Conservation (phyloP, 768 basidiomycete genomes). For the Porphyrellus cyaneotinctus region DNA sequence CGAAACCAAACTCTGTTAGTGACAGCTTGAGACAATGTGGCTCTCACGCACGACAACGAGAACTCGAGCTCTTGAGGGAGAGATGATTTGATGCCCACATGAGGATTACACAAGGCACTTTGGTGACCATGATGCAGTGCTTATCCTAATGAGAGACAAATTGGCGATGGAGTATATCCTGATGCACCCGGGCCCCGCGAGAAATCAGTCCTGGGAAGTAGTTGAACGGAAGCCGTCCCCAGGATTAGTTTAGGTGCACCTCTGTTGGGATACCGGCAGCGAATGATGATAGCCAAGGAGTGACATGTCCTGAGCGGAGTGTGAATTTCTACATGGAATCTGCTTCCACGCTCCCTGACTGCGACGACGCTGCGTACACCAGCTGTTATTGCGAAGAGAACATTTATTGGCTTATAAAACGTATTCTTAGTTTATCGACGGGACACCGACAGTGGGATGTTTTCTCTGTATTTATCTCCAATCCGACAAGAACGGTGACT, state of each 20-base stretch:
- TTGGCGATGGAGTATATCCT: background rate
- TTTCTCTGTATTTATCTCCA: slow-evolving; percentile 63
- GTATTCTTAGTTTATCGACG: slow-evolving; percentile 33
- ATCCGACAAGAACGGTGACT: slow-evolving; percentile 51
- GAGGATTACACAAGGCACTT: background rate
- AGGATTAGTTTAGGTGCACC: background rate
- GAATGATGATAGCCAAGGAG: background rate
- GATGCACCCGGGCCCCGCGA: slow-evolving; percentile 3
- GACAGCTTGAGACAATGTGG: background rate
- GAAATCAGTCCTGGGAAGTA: background rate
- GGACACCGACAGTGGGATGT: slow-evolving; percentile 43
- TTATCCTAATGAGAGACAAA: background rate
- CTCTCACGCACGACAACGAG: background rate
- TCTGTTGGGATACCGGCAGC: background rate
- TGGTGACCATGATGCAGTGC: slow-evolving; percentile 1
- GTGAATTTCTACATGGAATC: slow-evolving; percentile 13
- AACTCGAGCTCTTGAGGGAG: background rate
- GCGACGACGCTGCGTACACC: slow-evolving; percentile 44
- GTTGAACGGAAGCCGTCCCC: slow-evolving; percentile 4
- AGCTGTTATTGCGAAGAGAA: slow-evolving; percentile 72
- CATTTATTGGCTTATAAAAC: slow-evolving; percentile 53
- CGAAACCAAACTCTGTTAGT: background rate
- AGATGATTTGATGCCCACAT: background rate
- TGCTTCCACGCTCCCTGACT: slow-evolving; percentile 22
- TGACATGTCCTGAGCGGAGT: slow-evolving; percentile 15